A percentile compares a stretch with the other conserved stretches of the same genome.
Evolutionary conservation across 441 rosid genomes (phyloP).

Genomic region (Theobroma grandiflorum): DNA sequence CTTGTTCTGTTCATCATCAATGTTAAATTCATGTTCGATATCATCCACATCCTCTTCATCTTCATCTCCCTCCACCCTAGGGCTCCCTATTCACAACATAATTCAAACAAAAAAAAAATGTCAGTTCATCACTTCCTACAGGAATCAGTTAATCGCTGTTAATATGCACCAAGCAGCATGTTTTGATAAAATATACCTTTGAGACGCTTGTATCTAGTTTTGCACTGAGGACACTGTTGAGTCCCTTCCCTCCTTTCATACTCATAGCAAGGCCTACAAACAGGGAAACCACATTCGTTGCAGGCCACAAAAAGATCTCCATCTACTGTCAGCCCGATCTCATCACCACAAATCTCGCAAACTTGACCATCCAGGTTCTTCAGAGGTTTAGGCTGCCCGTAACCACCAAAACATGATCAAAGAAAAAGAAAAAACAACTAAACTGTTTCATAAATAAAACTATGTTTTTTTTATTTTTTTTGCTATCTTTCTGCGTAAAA

Average conservation of each 20-base stretch:
- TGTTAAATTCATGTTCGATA: slow-evolving; percentile 94
- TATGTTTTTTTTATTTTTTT: not conserved
- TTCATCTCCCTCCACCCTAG: slow-evolving; percentile 96
- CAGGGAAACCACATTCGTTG: slow-evolving; percentile 97
- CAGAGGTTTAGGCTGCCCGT: slow-evolving; percentile 77
- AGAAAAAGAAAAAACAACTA: not conserved
- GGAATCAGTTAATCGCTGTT: not conserved
- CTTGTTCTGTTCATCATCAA: slow-evolving; percentile 77
- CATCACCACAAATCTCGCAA: slow-evolving; percentile 96
- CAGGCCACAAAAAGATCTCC: slow-evolving; percentile 98
- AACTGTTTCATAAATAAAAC: not conserved
- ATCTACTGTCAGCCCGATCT: slow-evolving; percentile 80
- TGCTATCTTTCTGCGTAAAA: too few species aligned
- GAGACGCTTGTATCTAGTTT: slow-evolving; percentile 95
- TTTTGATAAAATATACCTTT: slow-evolving; percentile 52
- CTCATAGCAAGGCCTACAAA: slow-evolving; percentile 93
- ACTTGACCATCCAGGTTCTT: slow-evolving; percentile 90
- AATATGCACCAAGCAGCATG: not conserved
- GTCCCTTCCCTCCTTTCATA: slow-evolving; percentile 96
- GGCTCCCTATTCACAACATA: slow-evolving; percentile 60
- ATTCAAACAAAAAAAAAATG: not conserved
- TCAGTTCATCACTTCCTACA: not conserved
- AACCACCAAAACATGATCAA: not conserved
- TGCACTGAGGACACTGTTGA: slow-evolving; percentile 93
- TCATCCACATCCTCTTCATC: slow-evolving; percentile 97